Evolutionary conservation across 2,329 filamentous ascomycete genomes (phyloP).

Genomic region (Colletotrichum sp.): DNA sequence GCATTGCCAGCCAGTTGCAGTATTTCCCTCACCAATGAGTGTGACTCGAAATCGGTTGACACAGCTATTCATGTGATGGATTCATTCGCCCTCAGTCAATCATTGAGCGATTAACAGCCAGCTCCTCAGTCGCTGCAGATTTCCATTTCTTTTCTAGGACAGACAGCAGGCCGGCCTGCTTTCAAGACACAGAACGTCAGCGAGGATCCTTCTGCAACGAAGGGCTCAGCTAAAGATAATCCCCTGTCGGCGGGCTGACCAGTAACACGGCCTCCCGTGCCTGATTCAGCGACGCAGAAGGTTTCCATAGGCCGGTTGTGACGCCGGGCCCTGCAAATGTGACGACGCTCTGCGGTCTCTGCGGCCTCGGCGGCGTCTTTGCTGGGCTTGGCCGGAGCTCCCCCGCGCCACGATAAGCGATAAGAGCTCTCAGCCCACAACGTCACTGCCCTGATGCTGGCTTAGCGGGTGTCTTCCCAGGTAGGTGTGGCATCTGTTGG

Average conservation of each 20-base stretch:
- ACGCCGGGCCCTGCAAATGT: neutral
- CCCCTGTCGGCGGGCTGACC: constrained; percentile 1
- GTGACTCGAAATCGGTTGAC: constrained; percentile 1
- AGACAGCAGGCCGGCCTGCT: neutral
- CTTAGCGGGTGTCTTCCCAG: neutral
- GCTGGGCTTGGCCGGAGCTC: constrained; percentile 17
- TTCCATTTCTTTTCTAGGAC: neutral
- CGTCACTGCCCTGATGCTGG: neutral
- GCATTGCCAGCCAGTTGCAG: neutral
- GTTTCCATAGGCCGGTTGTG: constrained; percentile 2
- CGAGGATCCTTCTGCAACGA: constrained; percentile 7
- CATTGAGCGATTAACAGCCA: constrained; percentile 8
- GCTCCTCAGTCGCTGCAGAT: neutral
- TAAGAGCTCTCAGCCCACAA: constrained; percentile 20
- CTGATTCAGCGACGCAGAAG: constrained; percentile 8
- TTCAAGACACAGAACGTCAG: neutral
- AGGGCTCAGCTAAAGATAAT: neutral
- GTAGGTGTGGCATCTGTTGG: constrained; percentile 1
- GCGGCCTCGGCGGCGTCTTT: neutral
- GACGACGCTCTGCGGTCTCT: neutral
- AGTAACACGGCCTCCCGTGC: neutral
- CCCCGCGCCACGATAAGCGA: constrained; percentile 21
- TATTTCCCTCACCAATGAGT: constrained; percentile 17
- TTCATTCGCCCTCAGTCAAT: neutral
- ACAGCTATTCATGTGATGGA: neutral